phyloP scores from a whole-genome alignment of 2,329 filamentous ascomycete genomes.

The Phyllosticta ampelicida region DNA sequence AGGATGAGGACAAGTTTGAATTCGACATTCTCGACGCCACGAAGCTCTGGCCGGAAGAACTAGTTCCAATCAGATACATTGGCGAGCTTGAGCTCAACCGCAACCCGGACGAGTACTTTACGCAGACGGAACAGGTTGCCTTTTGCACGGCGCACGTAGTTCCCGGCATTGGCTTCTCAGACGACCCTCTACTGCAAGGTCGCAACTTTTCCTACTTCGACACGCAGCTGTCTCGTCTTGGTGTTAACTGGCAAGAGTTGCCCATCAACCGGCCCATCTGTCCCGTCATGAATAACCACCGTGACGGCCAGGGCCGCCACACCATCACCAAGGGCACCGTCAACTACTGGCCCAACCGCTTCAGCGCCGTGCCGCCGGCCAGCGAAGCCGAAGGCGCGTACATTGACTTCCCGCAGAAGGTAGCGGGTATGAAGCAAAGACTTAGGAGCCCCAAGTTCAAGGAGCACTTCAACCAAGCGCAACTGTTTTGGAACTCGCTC shows the following conservation, averaged over 20 bases:
- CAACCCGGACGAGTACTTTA: slow-evolving; percentile 72
- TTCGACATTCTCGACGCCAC: slow-evolving; percentile 80
- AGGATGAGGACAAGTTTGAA: slow-evolving; percentile 64
- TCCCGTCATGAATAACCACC: slow-evolving; percentile 65
- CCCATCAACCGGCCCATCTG: slow-evolving; percentile 68
- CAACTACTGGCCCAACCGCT: slow-evolving; percentile 74
- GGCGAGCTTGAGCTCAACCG: slow-evolving; percentile 70
- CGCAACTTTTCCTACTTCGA: slow-evolving; percentile 60
- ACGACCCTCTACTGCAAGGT: slow-evolving; percentile 64
- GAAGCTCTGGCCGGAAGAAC: slow-evolving; percentile 75
- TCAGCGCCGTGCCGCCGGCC: slow-evolving; percentile 52
- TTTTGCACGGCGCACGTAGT: slow-evolving; percentile 76
- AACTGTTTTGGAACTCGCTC: slow-evolving; percentile 74
- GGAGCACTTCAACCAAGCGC: slow-evolving; percentile 67
- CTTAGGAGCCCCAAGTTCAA: slow-evolving; percentile 62
- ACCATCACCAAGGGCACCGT: slow-evolving; percentile 61
- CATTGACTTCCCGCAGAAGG: slow-evolving; percentile 53
- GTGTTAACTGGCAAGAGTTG: slow-evolving; percentile 65
- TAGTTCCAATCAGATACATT: slow-evolving; percentile 64
- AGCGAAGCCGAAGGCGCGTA: slow-evolving; percentile 54
- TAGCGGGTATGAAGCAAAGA: slow-evolving; percentile 60
- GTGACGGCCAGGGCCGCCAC: slow-evolving; percentile 63
- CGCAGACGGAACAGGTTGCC: slow-evolving; percentile 71
- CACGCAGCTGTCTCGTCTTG: slow-evolving; percentile 59
- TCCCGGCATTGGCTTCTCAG: slow-evolving; percentile 64